phyloP scores from a whole-genome alignment of 2,329 filamentous ascomycete genomes.

The Pyricularia pennisetigena region DNA sequence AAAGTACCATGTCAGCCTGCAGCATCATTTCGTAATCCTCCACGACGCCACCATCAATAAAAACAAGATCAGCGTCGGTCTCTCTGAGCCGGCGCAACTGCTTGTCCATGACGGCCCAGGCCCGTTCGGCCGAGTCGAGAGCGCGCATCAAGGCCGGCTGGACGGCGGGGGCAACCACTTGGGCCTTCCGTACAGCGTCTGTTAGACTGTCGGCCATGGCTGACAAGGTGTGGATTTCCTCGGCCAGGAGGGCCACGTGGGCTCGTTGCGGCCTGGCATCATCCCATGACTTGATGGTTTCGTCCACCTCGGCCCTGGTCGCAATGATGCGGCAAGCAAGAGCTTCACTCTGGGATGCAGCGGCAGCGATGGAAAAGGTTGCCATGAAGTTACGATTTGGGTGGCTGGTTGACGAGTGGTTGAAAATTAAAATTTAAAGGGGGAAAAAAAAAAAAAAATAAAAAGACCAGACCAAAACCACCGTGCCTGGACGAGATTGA shows the following conservation, averaged over 20 bases:
- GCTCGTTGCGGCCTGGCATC: neutral
- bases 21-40: conserved; percentile 5
- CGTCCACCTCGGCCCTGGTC: conserved; percentile 1
- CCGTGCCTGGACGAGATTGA: no score
- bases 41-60: neutral
- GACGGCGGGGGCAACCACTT: neutral
- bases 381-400: neutral
- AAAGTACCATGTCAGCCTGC: conserved; percentile 3
- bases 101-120: conserved; percentile 3
- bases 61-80: neutral
- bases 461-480: no score
- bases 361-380: conserved; percentile 3
- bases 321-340: neutral
- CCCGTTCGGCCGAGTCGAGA: neutral
- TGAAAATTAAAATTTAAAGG: no score
- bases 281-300: neutral
- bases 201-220: conserved; percentile 3
- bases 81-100: neutral
- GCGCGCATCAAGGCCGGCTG: neutral
- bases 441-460: no score
- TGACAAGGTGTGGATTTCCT: conserved; percentile 3
- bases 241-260: conserved; percentile 2
- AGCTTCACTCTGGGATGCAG: conserved; percentile 1
- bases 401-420: no score
- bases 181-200: neutral